Conservation (phyloP, 2,329 filamentous ascomycete genomes). For the Phaeoacremonium minimum region DNA sequence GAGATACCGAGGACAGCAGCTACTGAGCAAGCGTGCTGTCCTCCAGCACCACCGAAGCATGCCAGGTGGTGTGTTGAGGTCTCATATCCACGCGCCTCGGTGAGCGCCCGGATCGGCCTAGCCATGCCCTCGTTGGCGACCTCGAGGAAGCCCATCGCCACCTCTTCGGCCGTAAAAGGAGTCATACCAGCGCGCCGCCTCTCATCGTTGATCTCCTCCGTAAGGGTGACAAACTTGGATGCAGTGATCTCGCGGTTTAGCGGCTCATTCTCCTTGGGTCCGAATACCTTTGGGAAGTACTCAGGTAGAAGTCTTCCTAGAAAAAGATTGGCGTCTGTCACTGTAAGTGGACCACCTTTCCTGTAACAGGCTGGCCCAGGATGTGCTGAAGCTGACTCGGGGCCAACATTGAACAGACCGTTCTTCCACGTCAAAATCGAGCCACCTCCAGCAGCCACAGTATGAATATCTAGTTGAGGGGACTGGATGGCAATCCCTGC, state of each 20-base stretch:
- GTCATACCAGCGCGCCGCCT: conserved; percentile 10
- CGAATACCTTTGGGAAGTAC: conserved; percentile 67
- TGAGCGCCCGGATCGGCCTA: conserved; percentile 59
- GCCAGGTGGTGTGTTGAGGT: conserved; percentile 34
- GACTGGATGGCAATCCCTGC: conserved; percentile 76
- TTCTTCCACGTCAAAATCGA: conserved; percentile 65
- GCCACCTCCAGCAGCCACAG: conserved; percentile 73
- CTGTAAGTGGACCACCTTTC: conserved; percentile 61
- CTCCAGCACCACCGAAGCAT: conserved; percentile 15
- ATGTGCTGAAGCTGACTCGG: conserved; percentile 61
- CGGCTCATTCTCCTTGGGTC: conserved; percentile 55
- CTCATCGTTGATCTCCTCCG: conserved; percentile 26
- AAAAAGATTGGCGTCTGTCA: conserved; percentile 64
- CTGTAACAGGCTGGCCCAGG: conserved; percentile 66
- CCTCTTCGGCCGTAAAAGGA: conserved; percentile 15
- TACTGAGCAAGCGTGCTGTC: conserved; percentile 36
- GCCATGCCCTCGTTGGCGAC: conserved; percentile 72
- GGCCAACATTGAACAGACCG: conserved; percentile 64
- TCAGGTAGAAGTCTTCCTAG: conserved; percentile 51
- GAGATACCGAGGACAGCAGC: conserved; percentile 29
- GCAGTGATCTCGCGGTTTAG: conserved; percentile 28
- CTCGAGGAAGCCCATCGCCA: conserved; percentile 66
- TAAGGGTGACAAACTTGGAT: conserved; percentile 27
- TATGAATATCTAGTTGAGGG: conserved; percentile 78
- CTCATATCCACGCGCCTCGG: conserved; percentile 42